Conservation (phyloP, 2,329 filamentous ascomycete genomes). For the Aspergillus sp. region DNA sequence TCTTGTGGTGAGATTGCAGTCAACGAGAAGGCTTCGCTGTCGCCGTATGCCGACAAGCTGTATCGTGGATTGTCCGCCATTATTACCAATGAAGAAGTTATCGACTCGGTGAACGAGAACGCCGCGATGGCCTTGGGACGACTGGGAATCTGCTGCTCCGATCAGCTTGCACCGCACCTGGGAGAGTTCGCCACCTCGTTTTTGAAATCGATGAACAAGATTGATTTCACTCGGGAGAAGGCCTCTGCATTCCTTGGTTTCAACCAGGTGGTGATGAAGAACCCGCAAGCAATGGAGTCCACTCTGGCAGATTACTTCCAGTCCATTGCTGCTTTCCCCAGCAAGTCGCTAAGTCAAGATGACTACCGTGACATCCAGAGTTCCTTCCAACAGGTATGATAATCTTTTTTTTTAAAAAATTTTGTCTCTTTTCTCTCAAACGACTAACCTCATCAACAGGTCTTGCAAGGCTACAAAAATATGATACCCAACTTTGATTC, state of each 20-base stretch:
- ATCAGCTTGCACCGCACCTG: conserved; percentile 73
- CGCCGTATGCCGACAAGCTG: conserved; percentile 70
- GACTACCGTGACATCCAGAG: conserved; percentile 58
- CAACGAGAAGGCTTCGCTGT: conserved; percentile 67
- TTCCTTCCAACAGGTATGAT: conserved; percentile 70
- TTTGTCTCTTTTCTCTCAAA: neutral
- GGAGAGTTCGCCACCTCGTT: conserved; percentile 77
- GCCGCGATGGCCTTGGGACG: conserved; percentile 88
- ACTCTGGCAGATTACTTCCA: conserved; percentile 77
- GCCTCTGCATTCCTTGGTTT: conserved; percentile 90
- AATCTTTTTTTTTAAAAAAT: neutral
- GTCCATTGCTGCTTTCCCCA: conserved; percentile 68
- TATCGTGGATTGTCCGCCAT: conserved; percentile 76
- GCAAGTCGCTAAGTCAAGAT: conserved; percentile 59
- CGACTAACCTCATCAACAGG: conserved; percentile 18
- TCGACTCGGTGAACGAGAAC: conserved; percentile 85
- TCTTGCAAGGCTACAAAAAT: conserved; percentile 43
- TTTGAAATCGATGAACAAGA: conserved; percentile 72
- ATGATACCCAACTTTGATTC: conserved; percentile 44
- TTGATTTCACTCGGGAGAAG: conserved; percentile 89
- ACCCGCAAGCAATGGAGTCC: conserved; percentile 88
- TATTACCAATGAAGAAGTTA: conserved; percentile 77
- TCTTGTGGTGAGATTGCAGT: conserved; percentile 89
- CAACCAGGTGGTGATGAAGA: conserved; percentile 74
- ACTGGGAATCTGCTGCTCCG: conserved; percentile 73